phyloP scores from a whole-genome alignment of 352 stramenopile genomes.

The Blastocystis sp. region DNA sequence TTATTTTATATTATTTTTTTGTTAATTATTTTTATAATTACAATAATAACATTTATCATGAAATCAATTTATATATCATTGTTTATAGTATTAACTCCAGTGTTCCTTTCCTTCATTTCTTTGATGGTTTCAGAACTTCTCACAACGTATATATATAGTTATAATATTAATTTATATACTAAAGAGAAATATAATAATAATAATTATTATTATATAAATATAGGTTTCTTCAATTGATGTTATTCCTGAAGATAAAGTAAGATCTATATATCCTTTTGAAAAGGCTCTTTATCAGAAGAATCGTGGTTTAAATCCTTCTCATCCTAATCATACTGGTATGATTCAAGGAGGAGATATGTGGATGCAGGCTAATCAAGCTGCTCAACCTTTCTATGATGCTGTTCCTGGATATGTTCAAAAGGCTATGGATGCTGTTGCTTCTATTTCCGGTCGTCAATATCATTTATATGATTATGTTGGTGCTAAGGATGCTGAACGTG shows the following conservation, averaged over 20 bases:
- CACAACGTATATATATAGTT: conserved; percentile 60
- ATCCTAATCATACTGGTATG: conserved; percentile 11
- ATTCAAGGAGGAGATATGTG: conserved; percentile 20
- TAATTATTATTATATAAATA: no score
- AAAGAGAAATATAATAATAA: no score
- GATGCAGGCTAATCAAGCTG: conserved; percentile 16
- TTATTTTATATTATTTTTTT: no score
- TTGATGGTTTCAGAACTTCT: conserved; percentile 53
- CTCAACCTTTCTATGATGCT: conserved; percentile 32
- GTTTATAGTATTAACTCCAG: conserved; percentile 40
- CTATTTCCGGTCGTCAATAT: conserved; percentile 55
- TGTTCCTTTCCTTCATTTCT: conserved; percentile 58
- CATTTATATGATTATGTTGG: conserved; percentile 59
- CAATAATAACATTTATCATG: no score
- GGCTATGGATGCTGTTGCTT: conserved; percentile 56
- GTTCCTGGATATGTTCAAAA: conserved; percentile 52
- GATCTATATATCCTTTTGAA: conserved; percentile 43
- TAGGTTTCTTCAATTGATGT: conserved; percentile 50
- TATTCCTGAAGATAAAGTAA: conserved; percentile 47
- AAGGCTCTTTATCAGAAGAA: conserved; percentile 41
- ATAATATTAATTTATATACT: no score
- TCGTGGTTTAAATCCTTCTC: conserved; percentile 6
- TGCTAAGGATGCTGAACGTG: conserved; percentile 50
- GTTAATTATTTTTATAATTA: no score
- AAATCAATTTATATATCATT: no score